phyloP scores from a whole-genome alignment of 2,329 filamentous ascomycete species.

The Verticillium nubilum region DNA sequence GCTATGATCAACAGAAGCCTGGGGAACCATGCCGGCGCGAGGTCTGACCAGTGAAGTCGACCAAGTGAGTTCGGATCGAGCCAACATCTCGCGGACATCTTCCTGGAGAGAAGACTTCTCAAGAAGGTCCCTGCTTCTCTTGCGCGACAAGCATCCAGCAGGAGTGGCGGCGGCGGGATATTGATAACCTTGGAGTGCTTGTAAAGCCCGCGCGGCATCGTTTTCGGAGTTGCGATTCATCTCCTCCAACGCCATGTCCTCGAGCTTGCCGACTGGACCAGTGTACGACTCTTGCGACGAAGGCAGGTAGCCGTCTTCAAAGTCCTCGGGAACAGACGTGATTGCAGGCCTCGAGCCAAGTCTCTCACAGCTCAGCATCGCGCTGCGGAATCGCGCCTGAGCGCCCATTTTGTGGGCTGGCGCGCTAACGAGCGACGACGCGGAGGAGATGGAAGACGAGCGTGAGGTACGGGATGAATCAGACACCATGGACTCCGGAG shows the following conservation, averaged over 20 bases:
- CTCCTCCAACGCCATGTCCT: conserved; percentile 41
- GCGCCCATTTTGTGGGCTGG: conserved; percentile 52
- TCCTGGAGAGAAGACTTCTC: conserved; percentile 46
- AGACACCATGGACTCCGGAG: conserved; percentile 63
- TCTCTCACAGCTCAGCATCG: conserved; percentile 54
- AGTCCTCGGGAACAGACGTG: conserved; percentile 53
- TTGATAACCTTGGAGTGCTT: conserved; percentile 54
- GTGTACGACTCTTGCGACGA: conserved; percentile 54
- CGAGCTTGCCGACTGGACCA: conserved; percentile 45
- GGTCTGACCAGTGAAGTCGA: conserved; percentile 32
- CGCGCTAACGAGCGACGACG: conserved; percentile 56
- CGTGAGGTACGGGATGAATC: conserved; percentile 57
- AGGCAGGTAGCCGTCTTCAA: conserved; percentile 43
- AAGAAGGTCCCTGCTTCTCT: conserved; percentile 52
- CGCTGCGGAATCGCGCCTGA: conserved; percentile 58
- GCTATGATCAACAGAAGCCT: conserved; percentile 18
- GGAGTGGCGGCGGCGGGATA: conserved; percentile 30
- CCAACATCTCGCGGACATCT: conserved; percentile 60
- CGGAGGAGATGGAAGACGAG: conserved; percentile 60
- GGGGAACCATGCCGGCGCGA: conserved; percentile 21
- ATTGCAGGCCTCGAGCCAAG: conserved; percentile 45
- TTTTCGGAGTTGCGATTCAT: conserved; percentile 36
- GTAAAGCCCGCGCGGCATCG: conserved; percentile 52
- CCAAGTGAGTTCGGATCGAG: conserved; percentile 26
- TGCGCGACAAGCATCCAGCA: conserved; percentile 32